phyloP scores from a whole-genome alignment of 768 basidiomycete species.

The Phanerochaete carnosa region DNA sequence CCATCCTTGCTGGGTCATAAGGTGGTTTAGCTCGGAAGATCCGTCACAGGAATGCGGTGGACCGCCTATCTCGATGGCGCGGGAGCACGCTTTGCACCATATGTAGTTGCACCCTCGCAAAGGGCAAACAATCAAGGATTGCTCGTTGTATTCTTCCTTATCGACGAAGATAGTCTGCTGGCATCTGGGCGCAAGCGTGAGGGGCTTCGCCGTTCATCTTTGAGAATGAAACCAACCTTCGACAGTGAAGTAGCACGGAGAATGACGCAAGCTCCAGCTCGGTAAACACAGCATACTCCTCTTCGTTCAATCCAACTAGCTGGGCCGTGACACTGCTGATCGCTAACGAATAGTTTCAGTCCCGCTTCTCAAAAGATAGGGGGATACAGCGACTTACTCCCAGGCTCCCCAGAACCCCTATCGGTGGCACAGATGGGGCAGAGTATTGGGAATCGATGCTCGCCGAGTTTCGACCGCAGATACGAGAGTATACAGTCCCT shows the following conservation, averaged over 20 bases:
- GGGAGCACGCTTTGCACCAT: conserved; percentile 32
- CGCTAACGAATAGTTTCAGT: not conserved
- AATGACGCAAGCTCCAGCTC: conserved; percentile 15
- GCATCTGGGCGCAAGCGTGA: conserved; percentile 11
- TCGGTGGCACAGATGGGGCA: conserved; percentile 14
- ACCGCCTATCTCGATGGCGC: conserved; percentile 17
- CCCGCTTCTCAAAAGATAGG: not conserved
- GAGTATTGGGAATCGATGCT: conserved; percentile 14
- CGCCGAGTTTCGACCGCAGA: conserved; percentile 11
- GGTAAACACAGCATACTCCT: conserved; percentile 11
- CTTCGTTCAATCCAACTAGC: conserved; percentile 9
- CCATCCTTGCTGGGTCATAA: conserved; percentile 30
- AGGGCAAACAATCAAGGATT: conserved; percentile 24
- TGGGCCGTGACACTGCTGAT: conserved; percentile 1
- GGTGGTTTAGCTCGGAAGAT: conserved; percentile 25
- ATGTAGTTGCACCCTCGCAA: conserved; percentile 24
- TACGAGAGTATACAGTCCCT: conserved; percentile 11
- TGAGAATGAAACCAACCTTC: conserved; percentile 1
- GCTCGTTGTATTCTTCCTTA: conserved; percentile 22
- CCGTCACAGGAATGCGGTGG: conserved; percentile 31
- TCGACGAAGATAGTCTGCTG: conserved; percentile 24
- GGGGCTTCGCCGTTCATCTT: not conserved
- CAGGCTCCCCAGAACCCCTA: conserved; percentile 6
- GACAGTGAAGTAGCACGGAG: conserved; percentile 12
- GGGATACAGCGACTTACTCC: conserved; percentile 5